Percentiles rank a stretch among this genome's conserved stretches.
Evolutionary conservation across 139 green algal species (phyloP).

Genomic region (Penium margaritaceum): DNA sequence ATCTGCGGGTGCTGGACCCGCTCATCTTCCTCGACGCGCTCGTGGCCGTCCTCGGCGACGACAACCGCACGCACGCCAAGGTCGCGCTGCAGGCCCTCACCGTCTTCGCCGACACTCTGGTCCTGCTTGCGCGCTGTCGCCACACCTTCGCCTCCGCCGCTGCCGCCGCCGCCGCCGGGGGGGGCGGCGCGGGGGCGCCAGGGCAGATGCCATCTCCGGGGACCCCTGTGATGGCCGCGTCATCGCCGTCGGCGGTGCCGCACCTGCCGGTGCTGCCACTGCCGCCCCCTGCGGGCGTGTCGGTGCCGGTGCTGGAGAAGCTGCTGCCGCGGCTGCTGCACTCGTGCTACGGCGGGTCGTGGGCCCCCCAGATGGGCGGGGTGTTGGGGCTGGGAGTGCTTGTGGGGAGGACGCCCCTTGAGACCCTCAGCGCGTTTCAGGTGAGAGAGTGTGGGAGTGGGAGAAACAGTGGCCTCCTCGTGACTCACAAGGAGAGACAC

Average conservation of each 20-base stretch:
- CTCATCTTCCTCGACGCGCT: constrained; percentile 82
- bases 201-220: constrained; percentile 16
- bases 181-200: constrained; percentile 7
- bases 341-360: constrained; percentile 74
- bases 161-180: constrained; percentile 4
- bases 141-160: constrained; percentile 5
- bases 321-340: constrained; percentile 73
- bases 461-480: too few species aligned
- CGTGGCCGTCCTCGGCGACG: constrained; percentile 57
- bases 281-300: constrained; percentile 12
- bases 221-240: constrained; percentile 39
- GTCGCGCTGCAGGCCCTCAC: constrained; percentile 56
- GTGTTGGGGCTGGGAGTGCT: constrained; percentile 53
- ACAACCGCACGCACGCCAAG: constrained; percentile 38
- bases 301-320: constrained; percentile 62
- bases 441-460: too few species aligned
- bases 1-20: constrained; percentile 68
- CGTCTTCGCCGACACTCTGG: constrained; percentile 69
- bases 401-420: constrained; percentile 37
- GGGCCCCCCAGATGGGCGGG: constrained; percentile 70
- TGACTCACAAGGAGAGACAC: too few species aligned
- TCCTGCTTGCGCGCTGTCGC: constrained; percentile 51
- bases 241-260: constrained; percentile 28
- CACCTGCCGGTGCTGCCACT: too few species aligned
- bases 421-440: constrained; percentile 43